Base-by-base conservation (phyloP, 2,329 filamentous ascomycete genomes). In the Colletotrichum spaethianum region DNA sequence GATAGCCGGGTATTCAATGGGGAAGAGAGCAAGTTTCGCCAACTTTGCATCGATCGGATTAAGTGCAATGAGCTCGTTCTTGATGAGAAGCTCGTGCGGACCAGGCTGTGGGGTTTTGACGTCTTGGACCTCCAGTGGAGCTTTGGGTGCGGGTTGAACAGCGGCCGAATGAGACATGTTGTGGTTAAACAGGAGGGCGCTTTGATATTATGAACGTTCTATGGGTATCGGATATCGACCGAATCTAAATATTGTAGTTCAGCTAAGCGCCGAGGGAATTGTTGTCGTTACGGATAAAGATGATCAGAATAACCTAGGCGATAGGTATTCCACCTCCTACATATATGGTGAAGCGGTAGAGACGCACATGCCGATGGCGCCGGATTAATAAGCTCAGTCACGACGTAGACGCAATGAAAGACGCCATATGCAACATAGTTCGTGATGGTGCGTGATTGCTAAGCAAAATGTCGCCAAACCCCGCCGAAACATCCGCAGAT, bases 1-100 rank as follows among this genome's bases (percentile, higher is more conserved):
- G 12, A 74, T 65, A 18, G 73, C 50, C 6, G 74, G 73, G 52
- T 69, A 75, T 3, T 60, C 40, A n/a, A 74, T 53, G 20, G 75
- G 75, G 16, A 76, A 70, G 40, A 75, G 16, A 16, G 52, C 73
- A 2, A 64, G 48, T 59, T 77, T 79, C 38, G 78, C 70, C n/a
- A 78, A 61, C 26, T 79, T 79, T 16, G 75, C 76, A 46, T 83
- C 78, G 59, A 79, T 66, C 2, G 79, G 79, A 38, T 78, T 77
- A 14, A 80, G 75, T 9, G 74, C 76, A 18, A 80, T 76, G 40
- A 75, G 74, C 28, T 72, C 70, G 59, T 76, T 78, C 59, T 77
- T 76, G 44, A 80, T 71, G 20, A 79, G 67, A 26, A 79, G 53
- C 56, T 80, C 77, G 31, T 73, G 52, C 28, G 72, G 66, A 1